Percentiles rank a stretch among this genome's conserved stretches.
Conservation (phyloP, 768 basidiomycete species). For the Podaxis mareebaensis region DNA sequence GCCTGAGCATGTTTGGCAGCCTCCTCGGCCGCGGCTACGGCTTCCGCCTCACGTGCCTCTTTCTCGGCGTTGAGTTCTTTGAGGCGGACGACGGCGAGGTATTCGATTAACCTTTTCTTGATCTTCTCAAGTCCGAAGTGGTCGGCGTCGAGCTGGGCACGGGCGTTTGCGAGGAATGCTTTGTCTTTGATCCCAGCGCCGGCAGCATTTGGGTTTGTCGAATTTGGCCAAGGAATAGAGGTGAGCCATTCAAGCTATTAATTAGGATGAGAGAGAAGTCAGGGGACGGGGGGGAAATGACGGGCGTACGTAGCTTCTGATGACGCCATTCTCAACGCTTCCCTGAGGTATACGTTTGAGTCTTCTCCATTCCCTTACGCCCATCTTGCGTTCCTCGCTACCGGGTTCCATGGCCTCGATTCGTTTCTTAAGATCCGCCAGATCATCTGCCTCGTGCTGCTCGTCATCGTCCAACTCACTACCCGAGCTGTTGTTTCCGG, state of each 20-base stretch:
- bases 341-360: slow-evolving; percentile 87
- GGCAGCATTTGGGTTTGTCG: slow-evolving; percentile 25
- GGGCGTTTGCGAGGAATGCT: slow-evolving; percentile 68
- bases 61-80: slow-evolving; percentile 47
- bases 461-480: slow-evolving; percentile 77
- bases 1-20: slow-evolving; percentile 23
- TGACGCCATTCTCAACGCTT: slow-evolving; percentile 89
- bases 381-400: slow-evolving; percentile 81
- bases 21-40: slow-evolving; percentile 21
- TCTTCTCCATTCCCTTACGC: slow-evolving; percentile 79
- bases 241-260: slow-evolving; percentile 86
- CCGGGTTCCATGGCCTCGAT: slow-evolving; percentile 75
- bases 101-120: slow-evolving; percentile 90
- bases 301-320: slow-evolving; percentile 71
- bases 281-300: slow-evolving; percentile 2
- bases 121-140: slow-evolving; percentile 93
- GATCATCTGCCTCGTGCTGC: slow-evolving; percentile 77
- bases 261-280: not conserved
- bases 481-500: slow-evolving; percentile 28
- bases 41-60: slow-evolving; percentile 25
- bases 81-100: slow-evolving; percentile 81
- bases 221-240: slow-evolving; percentile 78
- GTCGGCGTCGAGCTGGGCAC: slow-evolving; percentile 81
- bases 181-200: slow-evolving; percentile 41
- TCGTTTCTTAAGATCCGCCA: slow-evolving; percentile 68